phyloP scores from a whole-genome alignment of 805 yeast species.

The Candida pseudoglaebosa region DNA sequence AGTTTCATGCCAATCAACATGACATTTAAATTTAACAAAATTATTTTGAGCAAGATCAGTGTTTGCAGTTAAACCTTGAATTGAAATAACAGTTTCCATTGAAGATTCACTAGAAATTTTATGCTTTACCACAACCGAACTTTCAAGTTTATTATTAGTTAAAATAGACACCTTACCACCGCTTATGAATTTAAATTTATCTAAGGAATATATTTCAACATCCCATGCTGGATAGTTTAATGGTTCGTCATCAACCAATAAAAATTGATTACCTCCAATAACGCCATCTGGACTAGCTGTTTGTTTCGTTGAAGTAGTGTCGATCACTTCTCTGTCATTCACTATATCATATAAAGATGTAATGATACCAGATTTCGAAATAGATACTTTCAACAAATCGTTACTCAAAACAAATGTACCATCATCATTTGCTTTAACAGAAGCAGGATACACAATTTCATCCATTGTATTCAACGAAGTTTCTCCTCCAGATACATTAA shows the following conservation, averaged over 20 bases:
- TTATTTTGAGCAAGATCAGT: constrained; percentile 43
- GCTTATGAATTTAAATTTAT: constrained; percentile 52
- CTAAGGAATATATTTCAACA: constrained; percentile 84
- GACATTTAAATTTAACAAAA: constrained; percentile 33
- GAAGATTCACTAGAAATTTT: constrained; percentile 53
- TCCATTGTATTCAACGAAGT: constrained; percentile 13
- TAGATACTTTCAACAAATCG: constrained; percentile 52
- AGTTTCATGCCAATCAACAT: constrained; percentile 82
- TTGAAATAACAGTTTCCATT: constrained; percentile 65
- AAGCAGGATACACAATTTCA: constrained; percentile 44
- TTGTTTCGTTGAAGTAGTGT: constrained; percentile 49
- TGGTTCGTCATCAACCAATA: constrained; percentile 87
- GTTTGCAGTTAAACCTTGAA: constrained; percentile 53
- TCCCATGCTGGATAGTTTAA: constrained; percentile 96
- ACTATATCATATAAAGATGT: constrained; percentile 59
- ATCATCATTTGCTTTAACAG: constrained; percentile 37
- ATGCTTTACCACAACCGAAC: constrained; percentile 61
- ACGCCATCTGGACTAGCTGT: constrained; percentile 20
- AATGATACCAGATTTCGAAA: constrained; percentile 52
- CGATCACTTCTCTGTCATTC: constrained; percentile 61
- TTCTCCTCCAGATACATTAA: constrained; percentile 17
- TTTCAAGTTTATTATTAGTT: constrained; percentile 54
- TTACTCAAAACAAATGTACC: constrained; percentile 53
- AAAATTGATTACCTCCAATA: constrained; percentile 74
- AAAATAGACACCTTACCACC: constrained; percentile 38